Evolutionary conservation across 768 basidiomycete species (phyloP).

Genomic region (Russula foetens): DNA sequence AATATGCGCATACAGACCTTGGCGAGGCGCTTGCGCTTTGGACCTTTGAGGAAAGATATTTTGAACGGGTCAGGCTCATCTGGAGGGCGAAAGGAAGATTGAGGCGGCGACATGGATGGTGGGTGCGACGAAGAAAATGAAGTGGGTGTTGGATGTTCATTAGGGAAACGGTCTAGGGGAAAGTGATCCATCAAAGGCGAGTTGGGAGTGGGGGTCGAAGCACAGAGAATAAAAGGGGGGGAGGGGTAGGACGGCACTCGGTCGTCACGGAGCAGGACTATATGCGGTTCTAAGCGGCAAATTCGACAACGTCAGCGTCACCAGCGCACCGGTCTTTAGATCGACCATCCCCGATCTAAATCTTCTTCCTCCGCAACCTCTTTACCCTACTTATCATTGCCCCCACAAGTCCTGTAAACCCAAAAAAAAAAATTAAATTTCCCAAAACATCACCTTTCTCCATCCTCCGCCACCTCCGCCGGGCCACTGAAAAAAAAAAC

Average conservation of each 20-base stretch:
- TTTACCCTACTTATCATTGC: not conserved
- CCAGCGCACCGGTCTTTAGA: constrained; percentile 2
- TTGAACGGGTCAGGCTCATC: constrained; percentile 28
- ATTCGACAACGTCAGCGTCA: constrained; percentile 9
- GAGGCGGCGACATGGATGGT: constrained; percentile 1
- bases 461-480: constrained; percentile 6
- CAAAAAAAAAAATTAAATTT: not conserved
- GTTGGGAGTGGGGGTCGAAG: not conserved
- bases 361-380: not conserved
- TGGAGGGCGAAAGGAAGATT: constrained; percentile 7
- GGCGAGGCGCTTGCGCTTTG: constrained; percentile 46
- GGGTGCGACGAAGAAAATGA: not conserved
- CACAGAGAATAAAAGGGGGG: not conserved
- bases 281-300: constrained; percentile 15
- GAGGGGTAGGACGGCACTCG: not conserved
- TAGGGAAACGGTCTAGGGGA: constrained; percentile 3
- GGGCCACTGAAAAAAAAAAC: not conserved
- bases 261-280: constrained; percentile 13
- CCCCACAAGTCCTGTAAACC: not conserved
- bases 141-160: not conserved
- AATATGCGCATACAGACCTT: constrained; percentile 31
- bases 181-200: constrained; percentile 1
- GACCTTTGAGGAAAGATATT: constrained; percentile 41
- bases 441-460: not conserved
- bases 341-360: constrained; percentile 5